Conservation (phyloP, 2,329 filamentous ascomycete species). For the Phymatotrichopsis omnivora region DNA sequence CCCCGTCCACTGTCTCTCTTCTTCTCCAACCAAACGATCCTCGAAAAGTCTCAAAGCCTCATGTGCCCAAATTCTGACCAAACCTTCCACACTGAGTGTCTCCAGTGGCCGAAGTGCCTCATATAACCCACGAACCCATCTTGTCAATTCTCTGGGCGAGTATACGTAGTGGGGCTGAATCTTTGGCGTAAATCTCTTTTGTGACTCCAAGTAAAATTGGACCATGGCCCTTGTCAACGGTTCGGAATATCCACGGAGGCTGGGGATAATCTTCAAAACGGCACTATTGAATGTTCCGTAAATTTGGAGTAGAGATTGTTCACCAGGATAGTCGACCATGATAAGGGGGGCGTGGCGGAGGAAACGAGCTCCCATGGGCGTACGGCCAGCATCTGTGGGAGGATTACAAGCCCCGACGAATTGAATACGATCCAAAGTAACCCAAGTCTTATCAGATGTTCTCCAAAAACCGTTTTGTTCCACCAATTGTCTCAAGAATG, state of each 20-base stretch:
- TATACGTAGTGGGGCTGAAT: slow-evolving; percentile 99
- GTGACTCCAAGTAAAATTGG: slow-evolving; percentile 86
- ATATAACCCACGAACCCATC: slow-evolving; percentile 96
- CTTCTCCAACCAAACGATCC: slow-evolving; percentile 87
- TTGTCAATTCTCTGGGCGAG: slow-evolving; percentile 92
- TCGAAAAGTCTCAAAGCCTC: slow-evolving; percentile 94
- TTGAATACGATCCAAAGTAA: slow-evolving; percentile 92
- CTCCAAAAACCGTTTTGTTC: slow-evolving; percentile 99
- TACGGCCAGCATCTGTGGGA: slow-evolving; percentile 92
- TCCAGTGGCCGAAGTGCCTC: slow-evolving; percentile 92
- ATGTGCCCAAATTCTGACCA: slow-evolving; percentile 96
- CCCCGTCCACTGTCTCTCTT: slow-evolving; percentile 91
- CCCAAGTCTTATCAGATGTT: slow-evolving; percentile 94
- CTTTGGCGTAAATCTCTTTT: slow-evolving; percentile 85
- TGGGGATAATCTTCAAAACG: slow-evolving; percentile 90
- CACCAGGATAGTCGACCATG: slow-evolving; percentile 98
- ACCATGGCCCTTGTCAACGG: slow-evolving; percentile 96
- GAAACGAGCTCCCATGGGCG: slow-evolving; percentile 85
- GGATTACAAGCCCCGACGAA: slow-evolving; percentile 99
- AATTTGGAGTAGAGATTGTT: slow-evolving; percentile 88
- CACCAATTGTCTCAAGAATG: slow-evolving; percentile 91
- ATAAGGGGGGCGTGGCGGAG: slow-evolving; percentile 93
- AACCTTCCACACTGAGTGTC: slow-evolving; percentile 73
- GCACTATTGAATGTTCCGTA: slow-evolving; percentile 98
- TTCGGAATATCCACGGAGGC: slow-evolving; percentile 89